These are phyloP conservation scores for Flaveria linearis DNA, from an alignment of 129 eudicot species.

Conservation along the genomic window DNA sequence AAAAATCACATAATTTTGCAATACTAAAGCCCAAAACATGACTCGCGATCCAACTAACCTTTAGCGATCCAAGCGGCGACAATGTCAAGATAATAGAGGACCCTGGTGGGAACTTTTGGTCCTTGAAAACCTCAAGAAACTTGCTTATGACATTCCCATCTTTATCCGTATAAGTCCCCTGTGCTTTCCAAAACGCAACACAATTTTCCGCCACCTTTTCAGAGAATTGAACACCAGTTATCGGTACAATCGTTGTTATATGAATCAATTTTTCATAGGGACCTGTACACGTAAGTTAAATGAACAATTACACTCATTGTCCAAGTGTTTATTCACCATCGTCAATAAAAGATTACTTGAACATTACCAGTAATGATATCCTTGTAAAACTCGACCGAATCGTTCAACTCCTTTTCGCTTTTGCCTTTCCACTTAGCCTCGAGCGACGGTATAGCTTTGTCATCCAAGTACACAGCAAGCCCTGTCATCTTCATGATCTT, in stretches of 20 bases:
- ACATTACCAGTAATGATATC: constrained; percentile 65
- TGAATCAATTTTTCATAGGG: constrained; percentile 66
- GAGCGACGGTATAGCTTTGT: constrained; percentile 60
- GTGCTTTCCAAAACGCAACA: constrained; percentile 57
- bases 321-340: no score
- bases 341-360: no score
- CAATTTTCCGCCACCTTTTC: constrained; percentile 50
- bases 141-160: constrained; percentile 58
- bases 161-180: constrained; percentile 61
- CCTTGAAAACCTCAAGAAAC: constrained; percentile 63
- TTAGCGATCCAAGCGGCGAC: constrained; percentile 43
- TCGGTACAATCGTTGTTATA: constrained; percentile 74
- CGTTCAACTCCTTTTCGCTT: constrained; percentile 52
- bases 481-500: constrained; percentile 71
- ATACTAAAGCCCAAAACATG: no score
- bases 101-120: constrained; percentile 69
- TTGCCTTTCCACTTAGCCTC: constrained; percentile 89
- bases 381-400: constrained; percentile 61
- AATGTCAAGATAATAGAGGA: constrained; percentile 71
- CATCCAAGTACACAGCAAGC: constrained; percentile 75
- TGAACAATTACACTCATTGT: no score
- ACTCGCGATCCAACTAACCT: constrained; percentile 28
- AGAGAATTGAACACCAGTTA: constrained; percentile 50
- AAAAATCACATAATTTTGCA: neutral
- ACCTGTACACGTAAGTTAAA: constrained; percentile 36